Percentiles rank a stretch among this genome's conserved stretches.
Conservation (phyloP, 208 protist genomes). For the Vickermania ingenoplastis region DNA sequence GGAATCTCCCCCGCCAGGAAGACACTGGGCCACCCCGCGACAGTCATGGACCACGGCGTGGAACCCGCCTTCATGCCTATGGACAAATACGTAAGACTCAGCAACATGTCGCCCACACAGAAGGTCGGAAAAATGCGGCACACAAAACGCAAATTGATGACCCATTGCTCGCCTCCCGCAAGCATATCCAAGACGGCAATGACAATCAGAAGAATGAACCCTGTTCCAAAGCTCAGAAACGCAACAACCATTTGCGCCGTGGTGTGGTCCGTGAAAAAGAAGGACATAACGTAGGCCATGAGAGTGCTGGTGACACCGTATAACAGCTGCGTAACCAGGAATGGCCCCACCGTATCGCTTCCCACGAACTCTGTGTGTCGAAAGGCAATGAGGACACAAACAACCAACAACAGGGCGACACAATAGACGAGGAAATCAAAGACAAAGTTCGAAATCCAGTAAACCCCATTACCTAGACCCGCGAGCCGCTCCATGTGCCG, state of each 20-base stretch:
- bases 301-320: slow-evolving; percentile 38
- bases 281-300: slow-evolving; percentile 33
- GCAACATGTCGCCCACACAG: slow-evolving; percentile 52
- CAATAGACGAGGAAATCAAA: slow-evolving; percentile 45
- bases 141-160: too few species aligned
- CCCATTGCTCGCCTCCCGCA: slow-evolving; percentile 19
- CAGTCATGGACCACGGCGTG: slow-evolving; percentile 20
- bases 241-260: slow-evolving; percentile 44
- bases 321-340: slow-evolving; percentile 30
- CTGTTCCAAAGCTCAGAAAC: slow-evolving; percentile 45
- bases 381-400: slow-evolving; percentile 37
- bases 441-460: slow-evolving; percentile 59
- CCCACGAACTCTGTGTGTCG: slow-evolving; percentile 32
- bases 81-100: slow-evolving; percentile 19
- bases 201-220: slow-evolving; percentile 39
- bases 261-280: slow-evolving; percentile 47
- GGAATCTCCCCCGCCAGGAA: slow-evolving; percentile 39
- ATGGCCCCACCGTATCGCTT: slow-evolving; percentile 14
- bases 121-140: slow-evolving; percentile 49
- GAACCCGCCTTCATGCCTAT: slow-evolving; percentile 10
- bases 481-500: slow-evolving; percentile 71
- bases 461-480: slow-evolving; percentile 36
- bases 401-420: slow-evolving; percentile 28
- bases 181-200: slow-evolving; percentile 26
- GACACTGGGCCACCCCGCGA: slow-evolving; percentile 20